These are phyloP conservation scores for Xerocomus cyaneibrunnescens DNA, from an alignment of 1,284 basidiomycete genomes.

Conservation along the genomic window DNA sequence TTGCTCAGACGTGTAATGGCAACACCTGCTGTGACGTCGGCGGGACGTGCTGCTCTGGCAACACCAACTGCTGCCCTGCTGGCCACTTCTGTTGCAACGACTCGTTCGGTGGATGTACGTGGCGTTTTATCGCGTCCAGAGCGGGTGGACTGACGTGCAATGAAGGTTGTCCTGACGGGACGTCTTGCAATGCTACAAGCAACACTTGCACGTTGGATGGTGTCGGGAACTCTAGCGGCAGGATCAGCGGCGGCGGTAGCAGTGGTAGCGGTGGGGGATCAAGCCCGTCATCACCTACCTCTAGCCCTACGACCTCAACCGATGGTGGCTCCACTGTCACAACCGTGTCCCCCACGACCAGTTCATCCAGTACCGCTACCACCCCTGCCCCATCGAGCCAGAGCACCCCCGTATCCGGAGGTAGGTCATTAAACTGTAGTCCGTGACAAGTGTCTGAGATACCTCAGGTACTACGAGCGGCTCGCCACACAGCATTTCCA, in stretches of 20 bases:
- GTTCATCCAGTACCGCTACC: background rate
- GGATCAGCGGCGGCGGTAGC: background rate
- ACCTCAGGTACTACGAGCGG: background rate
- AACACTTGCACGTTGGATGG: constrained; percentile 7
- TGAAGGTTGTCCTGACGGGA: constrained; percentile 20
- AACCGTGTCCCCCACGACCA: background rate
- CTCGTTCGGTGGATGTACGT: constrained; percentile 22
- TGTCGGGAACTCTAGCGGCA: background rate
- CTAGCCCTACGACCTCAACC: background rate
- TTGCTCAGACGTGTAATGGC: constrained; percentile 11
- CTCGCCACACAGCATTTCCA: constrained; percentile 9
- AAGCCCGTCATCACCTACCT: background rate
- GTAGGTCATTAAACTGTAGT: constrained; percentile 9
- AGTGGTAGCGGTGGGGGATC: background rate
- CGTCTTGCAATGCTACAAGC: constrained; percentile 2
- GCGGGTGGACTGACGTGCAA: constrained; percentile 2
- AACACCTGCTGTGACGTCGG: constrained; percentile 6
- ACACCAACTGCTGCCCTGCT: constrained; percentile 11
- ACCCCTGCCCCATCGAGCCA: too few species aligned
- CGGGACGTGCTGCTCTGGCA: constrained; percentile 11
- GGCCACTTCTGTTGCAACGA: constrained; percentile 22
- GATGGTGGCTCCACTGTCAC: too few species aligned
- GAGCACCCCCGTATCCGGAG: background rate
- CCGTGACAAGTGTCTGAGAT: background rate
- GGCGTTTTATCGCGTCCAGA: background rate